phyloP scores from a whole-genome alignment of 2,329 filamentous ascomycete species.

The Zymoseptoria ardabiliae region DNA sequence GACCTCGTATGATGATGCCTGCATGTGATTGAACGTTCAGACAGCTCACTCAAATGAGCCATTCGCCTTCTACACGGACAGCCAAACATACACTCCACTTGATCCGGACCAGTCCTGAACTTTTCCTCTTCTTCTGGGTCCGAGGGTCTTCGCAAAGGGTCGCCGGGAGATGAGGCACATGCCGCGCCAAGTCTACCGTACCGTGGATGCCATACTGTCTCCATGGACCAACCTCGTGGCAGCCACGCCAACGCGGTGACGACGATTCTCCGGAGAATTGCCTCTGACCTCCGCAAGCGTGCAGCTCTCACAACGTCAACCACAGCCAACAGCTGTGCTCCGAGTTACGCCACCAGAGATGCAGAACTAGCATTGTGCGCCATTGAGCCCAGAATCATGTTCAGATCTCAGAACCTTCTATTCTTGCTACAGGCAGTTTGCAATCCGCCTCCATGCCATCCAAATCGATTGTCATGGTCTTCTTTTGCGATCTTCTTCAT shows the following conservation, averaged over 20 bases:
- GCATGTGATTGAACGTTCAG: neutral
- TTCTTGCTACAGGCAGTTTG: neutral
- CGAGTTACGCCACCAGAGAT: constrained; percentile 4
- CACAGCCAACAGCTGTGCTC: neutral
- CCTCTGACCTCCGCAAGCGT: neutral
- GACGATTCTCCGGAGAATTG: neutral
- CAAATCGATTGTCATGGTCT: neutral
- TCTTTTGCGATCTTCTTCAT: neutral
- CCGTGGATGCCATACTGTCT: neutral
- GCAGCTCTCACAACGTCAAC: neutral
- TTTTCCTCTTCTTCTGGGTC: neutral
- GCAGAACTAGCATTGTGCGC: neutral
- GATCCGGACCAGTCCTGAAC: neutral
- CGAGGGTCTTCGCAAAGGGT: no score
- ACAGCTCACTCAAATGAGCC: neutral
- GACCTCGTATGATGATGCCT: neutral
- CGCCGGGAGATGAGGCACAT: neutral
- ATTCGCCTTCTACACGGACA: neutral
- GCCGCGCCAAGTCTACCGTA: neutral
- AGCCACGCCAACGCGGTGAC: constrained; percentile 1
- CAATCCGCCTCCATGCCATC: neutral
- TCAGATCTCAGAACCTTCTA: neutral
- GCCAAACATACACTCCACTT: neutral
- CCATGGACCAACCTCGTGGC: constrained; percentile 4
- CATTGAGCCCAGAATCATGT: neutral